Evolutionary conservation across 306 rosid genomes (phyloP), one percentile per base, ranked within the genome.

Genomic region (Acmispon strigosus): DNA sequence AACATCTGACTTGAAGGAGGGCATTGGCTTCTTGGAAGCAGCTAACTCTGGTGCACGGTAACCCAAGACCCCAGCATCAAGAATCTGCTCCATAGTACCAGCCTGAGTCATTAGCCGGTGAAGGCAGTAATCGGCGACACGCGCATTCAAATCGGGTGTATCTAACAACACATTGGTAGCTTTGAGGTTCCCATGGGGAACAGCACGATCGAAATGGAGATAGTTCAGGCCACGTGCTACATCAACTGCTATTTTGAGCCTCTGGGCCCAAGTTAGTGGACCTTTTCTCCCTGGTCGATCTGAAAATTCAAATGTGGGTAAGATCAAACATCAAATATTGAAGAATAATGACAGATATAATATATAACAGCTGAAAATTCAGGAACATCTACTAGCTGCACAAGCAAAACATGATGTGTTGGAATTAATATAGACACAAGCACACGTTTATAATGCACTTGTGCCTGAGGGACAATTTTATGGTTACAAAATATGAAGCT

Each of bases 221-320:
- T 95, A 95, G 96, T 95, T 95, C 81, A 95, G 90, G 74, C 99
- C 99, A 27, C 99, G 99, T 64, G 97, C 96, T 45, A 95, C 89
- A 67, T 95, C 99, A 42, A 95, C 99, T 2, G 97, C 96, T 70
- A 95, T 86, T 82, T 89, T 95, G 79, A 95, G 97, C 83, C 97
- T 86, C 69, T 91, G 99, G 1, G 73, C 80, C 99, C 99, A 95
- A 41, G 89, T 80, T 79, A 95, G 90, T 0, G 93, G 97, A 62
- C 90, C 91, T 64, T 78, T 89, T 84, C 99, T 84, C 82, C 99
- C 97, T 1, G 99, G 97, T 44, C 97, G 92, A 80, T 95, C 99
- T 95, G 84, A 62, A 76, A 16, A 70, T 49, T 67, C 24, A 55
- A 22, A 27, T 49, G 53, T 19, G 11, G 43, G n/a, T 13, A 44